Conservation (phyloP, 306 rosid genomes). For the Trifolium dubium region DNA sequence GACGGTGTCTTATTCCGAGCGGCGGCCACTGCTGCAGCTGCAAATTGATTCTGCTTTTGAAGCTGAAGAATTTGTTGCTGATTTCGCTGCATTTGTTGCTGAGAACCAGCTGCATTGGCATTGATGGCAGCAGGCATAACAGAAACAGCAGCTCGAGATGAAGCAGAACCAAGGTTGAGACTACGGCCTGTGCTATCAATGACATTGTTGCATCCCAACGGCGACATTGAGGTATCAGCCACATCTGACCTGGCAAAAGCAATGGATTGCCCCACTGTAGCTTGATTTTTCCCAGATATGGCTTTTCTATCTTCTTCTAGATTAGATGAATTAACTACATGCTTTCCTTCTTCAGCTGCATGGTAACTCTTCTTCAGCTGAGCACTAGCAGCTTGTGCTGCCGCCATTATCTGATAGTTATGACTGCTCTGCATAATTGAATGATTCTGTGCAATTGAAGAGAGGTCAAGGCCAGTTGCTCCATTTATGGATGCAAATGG, state of each 20-base stretch:
- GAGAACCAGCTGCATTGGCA: constrained; percentile 52
- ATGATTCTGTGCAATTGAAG: constrained; percentile 71
- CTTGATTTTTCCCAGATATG: constrained; percentile 56
- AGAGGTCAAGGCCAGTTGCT: constrained; percentile 70
- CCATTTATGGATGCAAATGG: constrained; percentile 82
- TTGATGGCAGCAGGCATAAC: constrained; percentile 55
- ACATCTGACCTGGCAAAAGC: constrained; percentile 79
- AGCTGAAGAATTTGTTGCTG: constrained; percentile 66
- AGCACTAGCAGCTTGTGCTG: constrained; percentile 61
- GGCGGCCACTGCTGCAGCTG: constrained; percentile 57
- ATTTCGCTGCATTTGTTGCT: constrained; percentile 72
- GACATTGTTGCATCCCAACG: constrained; percentile 60
- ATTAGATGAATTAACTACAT: constrained; percentile 59
- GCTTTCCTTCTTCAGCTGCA: constrained; percentile 69
- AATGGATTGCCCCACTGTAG: constrained; percentile 74
- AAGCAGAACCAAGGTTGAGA: constrained; percentile 61
- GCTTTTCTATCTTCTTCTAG: constrained; percentile 77
- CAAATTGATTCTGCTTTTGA: constrained; percentile 68
- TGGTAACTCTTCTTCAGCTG: constrained; percentile 74
- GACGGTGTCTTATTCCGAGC: constrained; percentile 63
- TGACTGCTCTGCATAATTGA: constrained; percentile 57
- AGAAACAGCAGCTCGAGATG: constrained; percentile 58
- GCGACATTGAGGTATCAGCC: constrained; percentile 57
- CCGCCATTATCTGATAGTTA: constrained; percentile 67
- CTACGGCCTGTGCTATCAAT: constrained; percentile 76